Evolutionary conservation across 1,139 yeast species (phyloP).

Genomic region (Lodderomyces parapsilosis): DNA sequence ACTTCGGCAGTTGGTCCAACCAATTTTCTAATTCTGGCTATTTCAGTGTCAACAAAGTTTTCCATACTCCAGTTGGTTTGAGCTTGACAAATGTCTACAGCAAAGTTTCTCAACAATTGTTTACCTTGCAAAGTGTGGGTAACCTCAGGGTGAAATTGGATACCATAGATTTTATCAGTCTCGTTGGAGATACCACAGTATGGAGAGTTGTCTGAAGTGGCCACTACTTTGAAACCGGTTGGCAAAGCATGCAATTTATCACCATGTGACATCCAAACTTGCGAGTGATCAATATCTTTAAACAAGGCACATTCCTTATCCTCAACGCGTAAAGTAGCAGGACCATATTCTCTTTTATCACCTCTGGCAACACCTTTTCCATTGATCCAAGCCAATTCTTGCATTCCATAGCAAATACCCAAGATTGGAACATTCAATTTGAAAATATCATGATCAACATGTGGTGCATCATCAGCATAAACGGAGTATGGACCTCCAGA

Average conservation of each 20-base stretch:
- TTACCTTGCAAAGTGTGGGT: conserved; percentile 95
- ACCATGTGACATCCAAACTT: conserved; percentile 99
- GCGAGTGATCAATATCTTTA: conserved; percentile 85
- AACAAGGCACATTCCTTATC: conserved; percentile 72
- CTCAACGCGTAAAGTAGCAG: conserved; percentile 80
- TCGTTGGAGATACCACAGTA: conserved; percentile 88
- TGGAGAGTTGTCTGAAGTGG: conserved; percentile 92
- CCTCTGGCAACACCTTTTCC: conserved; percentile 96
- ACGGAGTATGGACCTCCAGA: conserved; percentile 99
- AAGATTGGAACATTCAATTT: conserved; percentile 88
- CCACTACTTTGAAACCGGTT: conserved; percentile 83
- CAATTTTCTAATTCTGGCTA: conserved; percentile 80
- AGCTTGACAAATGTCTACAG: conserved; percentile 85
- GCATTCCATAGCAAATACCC: conserved; percentile 99
- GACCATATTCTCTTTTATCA: conserved; percentile 98
- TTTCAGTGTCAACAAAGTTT: conserved; percentile 95
- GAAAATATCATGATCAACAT: conserved; percentile 92
- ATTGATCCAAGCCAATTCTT: conserved; percentile 97
- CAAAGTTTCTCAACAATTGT: conserved; percentile 83
- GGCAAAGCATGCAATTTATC: conserved; percentile 93
- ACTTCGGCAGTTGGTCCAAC: conserved; percentile 99
- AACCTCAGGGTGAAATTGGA: conserved; percentile 99
- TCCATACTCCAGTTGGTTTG: conserved; percentile 96
- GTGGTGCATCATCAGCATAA: conserved; percentile 93
- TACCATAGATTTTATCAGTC: conserved; percentile 77